Evolutionary conservation across 495 filamentous ascomycete genomes (phyloP).

Genomic region (Neurospora tetrasperma): DNA sequence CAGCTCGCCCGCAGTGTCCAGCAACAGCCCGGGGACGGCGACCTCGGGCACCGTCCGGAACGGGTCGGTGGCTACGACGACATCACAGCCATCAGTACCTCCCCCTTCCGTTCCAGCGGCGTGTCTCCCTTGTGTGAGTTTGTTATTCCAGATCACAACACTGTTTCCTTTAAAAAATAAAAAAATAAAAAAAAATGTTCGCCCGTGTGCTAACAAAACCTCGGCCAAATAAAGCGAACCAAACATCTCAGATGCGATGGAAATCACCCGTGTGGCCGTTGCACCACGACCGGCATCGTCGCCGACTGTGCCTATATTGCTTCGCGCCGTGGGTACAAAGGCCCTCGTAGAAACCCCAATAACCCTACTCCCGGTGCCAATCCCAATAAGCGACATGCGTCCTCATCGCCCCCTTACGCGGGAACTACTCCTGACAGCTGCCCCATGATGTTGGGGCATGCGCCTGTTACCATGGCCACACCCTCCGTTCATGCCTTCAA

Average conservation of each 20-base stretch:
- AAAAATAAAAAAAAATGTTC: not conserved
- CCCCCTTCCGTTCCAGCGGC: conserved; percentile 35
- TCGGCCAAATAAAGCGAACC: conserved; percentile 23
- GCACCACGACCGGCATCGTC: conserved; percentile 22
- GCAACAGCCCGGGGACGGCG: conserved; percentile 24
- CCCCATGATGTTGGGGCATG: conserved; percentile 36
- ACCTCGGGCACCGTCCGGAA: conserved; percentile 14
- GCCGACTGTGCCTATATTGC: conserved; percentile 39
- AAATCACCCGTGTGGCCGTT: conserved; percentile 34
- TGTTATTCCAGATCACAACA: conserved; percentile 3
- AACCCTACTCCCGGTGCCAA: conserved; percentile 18
- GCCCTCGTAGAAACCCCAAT: conserved; percentile 31
- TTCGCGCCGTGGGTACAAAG: conserved; percentile 43
- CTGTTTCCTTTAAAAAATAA: conserved; percentile 6
- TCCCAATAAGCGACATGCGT: conserved; percentile 41
- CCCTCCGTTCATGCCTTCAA: conserved; percentile 25
- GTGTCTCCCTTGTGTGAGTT: conserved; percentile 40
- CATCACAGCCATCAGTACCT: conserved; percentile 21
- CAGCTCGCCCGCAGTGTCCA: conserved; percentile 22
- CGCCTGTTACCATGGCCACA: conserved; percentile 18
- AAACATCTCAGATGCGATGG: conserved; percentile 45
- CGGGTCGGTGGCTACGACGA: conserved; percentile 18
- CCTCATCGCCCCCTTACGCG: conserved; percentile 32
- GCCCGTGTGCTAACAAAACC: conserved; percentile 7
- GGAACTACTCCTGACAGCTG: conserved; percentile 26